Base-by-base conservation (phyloP, 768 basidiomycete genomes). In the Boletus rufocinnamomeus region DNA sequence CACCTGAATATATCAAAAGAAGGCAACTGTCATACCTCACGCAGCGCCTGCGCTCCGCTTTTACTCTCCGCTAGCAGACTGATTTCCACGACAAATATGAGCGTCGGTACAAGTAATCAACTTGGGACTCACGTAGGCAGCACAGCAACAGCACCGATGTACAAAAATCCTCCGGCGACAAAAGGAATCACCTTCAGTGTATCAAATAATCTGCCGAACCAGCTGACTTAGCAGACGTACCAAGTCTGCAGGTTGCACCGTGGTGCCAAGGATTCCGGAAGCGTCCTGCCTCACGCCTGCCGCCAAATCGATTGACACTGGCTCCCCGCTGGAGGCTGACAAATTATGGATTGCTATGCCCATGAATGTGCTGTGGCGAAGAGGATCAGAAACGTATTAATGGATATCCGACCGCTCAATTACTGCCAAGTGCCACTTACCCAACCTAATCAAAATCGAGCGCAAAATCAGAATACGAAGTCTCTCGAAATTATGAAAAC, bases 81-180 rank as follows among this genome's bases (percentile, higher is more conserved):
- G 66, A 51, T 63, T 62, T 56, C 60, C 62, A 57, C 60, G 47
- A 56, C 25, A 54, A 28, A 56, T 63, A 61, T 58, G 41, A 60
- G 32, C 50, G 38, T 62, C 46, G 56, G 44, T 55, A 34, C 50
- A 11, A 54, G 17, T 43, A 54, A 60, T 45, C 61, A 59, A 58
- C 25, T 35, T 30, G 28, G 21, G 81, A 65, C 89, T 69, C 81
- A 93, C 91, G 89, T 91, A 65, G 93, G 93, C 59, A 95, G 77
- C 59, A 95, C 93, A 49, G 93, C 92, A 56, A 95, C 94, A 32
- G 91, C 91, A 28, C 93, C 94, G 69, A 96, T 95, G 75, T 95
- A 95, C 66, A 96, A 77, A 77, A 95, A 97, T 19, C 93, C 93
- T 62, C 92, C 92, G 35, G 92, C 91, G 46, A 93, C 91, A 69